Base-by-base conservation (phyloP, 192 early-diverging fungal species). In the Backusella macrospora region DNA sequence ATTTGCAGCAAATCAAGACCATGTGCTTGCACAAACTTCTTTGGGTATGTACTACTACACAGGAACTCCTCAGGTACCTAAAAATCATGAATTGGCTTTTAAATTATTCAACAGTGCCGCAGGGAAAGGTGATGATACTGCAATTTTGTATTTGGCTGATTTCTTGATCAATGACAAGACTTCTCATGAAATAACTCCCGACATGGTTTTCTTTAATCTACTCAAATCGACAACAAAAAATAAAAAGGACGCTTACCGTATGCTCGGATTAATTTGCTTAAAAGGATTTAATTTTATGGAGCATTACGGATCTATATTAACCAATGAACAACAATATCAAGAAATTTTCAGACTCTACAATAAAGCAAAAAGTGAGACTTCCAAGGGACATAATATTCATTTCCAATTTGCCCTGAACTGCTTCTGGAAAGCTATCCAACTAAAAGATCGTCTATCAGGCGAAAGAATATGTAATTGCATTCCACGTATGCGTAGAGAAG, bases 361-460 rank as follows among this genome's bases (percentile, higher is more conserved):
- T 44, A 9, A 40, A 44, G 65, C 65, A 4, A 21, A 67, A 40
- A n/a, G 6, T 16, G 18, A 67, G 12, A 0, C 15, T 14, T 13
- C 13, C 3, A 21, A 45, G 8, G 1, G 0, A 2, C 21, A 67
- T 21, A 67, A 6, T 23, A 16, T 23, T 12, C 14, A 12, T 9
- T 67, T 45, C 5, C 39, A 21, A 44, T 67, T 67, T 67, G 16
- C 39, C 21, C 18, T 67, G n/a, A 7, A 67, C 9, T 67, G 65
- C 18, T 13, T 67, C 9, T 67, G 65, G 65, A 39, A 45, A 44
- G 42, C 42, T 15, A 44, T 67, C 21, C 3, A 43, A 14, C 14
- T 67, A 7, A 67, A 44, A 18, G 65, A 67, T 45, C 39, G 43
- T 42, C 18, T 7, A 18, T 44, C 65, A 3, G 65, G 65, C 18